Base-by-base conservation (phyloP, 164 flowering plant genomes). In the Taxillus chinensis region DNA sequence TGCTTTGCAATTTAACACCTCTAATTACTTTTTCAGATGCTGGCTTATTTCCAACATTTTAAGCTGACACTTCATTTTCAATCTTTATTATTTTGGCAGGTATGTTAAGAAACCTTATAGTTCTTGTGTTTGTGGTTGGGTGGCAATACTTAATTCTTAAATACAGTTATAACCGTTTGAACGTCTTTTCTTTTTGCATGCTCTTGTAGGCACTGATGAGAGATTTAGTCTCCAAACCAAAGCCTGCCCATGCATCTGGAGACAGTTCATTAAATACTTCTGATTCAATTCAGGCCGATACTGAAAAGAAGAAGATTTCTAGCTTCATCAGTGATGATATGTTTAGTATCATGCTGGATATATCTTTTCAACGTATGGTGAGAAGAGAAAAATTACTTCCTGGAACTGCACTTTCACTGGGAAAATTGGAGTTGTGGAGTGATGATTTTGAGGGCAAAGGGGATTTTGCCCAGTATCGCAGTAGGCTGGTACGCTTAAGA, bases 61-160 rank as follows among this genome's bases (percentile, higher is more conserved):
- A 95, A 86, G 80, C 71, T 95, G 54, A 77, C 73, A 12, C 84
- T 95, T 63, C 96, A 95, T 76, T 83, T 63, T 67, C 92, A 85
- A 55, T 84, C 99, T 57, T 69, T 87, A 57, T 74, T 61, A 9
- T 91, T 95, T 76, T 91, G 98, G 99, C 71, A 86, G 99, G 99
- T 95, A 84, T 52, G 79, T 64, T 45, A 27, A 27, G 27, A 27
- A 27, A 27, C 27, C 27, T 27, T 27, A 27, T 27, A 27, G 27
- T 27, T 27, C 27, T 27, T 27, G 27, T 27, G 27, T 27, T 27
- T 27, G 27, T 0, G 27, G 27, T 27, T 27, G 27, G 27, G 27
- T 27, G 27, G 27, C 27, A 27, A 27, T 27, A 27, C 27, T 16
- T 4, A n/a, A 15, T n/a, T 53, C 56, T 7, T 53, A 17, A 43